A percentile compares a stretch with the other conserved stretches of the same genome.
phyloP scores from a whole-genome alignment of 2,329 filamentous ascomycete genomes.

The Neoarthrinium moseri region DNA sequence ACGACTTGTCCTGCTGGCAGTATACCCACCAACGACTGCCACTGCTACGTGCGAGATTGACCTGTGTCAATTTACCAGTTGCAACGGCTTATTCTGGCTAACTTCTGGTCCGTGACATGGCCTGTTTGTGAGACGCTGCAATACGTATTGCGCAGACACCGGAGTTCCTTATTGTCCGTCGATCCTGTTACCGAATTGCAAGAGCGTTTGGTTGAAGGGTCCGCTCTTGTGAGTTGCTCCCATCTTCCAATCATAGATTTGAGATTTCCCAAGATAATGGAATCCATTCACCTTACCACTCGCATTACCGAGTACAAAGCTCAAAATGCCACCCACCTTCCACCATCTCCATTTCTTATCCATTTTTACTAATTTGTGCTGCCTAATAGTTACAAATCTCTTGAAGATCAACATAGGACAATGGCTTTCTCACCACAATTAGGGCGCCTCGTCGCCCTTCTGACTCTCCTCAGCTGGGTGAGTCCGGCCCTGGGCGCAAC shows the following conservation, averaged over 20 bases:
- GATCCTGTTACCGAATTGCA: neutral
- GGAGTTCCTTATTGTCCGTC: neutral
- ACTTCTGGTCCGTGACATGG: neutral
- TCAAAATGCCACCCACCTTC: too few species aligned
- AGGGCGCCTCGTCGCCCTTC: constrained; percentile 18
- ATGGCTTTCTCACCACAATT: constrained; percentile 21
- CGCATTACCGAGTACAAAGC: too few species aligned
- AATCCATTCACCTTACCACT: too few species aligned
- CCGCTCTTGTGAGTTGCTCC: neutral
- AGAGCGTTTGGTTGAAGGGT: neutral
- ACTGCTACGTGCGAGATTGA: neutral
- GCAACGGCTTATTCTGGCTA: neutral
- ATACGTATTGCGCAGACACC: neutral
- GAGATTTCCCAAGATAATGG: too few species aligned
- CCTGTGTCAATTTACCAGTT: neutral
- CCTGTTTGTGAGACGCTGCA: neutral
- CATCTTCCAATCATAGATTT: neutral
- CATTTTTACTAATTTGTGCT: too few species aligned
- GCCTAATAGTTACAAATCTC: neutral
- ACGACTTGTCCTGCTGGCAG: neutral
- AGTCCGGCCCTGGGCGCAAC: constrained; percentile 22
- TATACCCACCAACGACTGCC: neutral
- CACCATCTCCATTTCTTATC: too few species aligned
- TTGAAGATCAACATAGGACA: constrained; percentile 2
- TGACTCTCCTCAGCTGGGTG: constrained; percentile 19